Percentiles rank a stretch among this genome's conserved stretches.
Conservation (phyloP, 768 basidiomycete genomes). For the Tremella mesenterica region DNA sequence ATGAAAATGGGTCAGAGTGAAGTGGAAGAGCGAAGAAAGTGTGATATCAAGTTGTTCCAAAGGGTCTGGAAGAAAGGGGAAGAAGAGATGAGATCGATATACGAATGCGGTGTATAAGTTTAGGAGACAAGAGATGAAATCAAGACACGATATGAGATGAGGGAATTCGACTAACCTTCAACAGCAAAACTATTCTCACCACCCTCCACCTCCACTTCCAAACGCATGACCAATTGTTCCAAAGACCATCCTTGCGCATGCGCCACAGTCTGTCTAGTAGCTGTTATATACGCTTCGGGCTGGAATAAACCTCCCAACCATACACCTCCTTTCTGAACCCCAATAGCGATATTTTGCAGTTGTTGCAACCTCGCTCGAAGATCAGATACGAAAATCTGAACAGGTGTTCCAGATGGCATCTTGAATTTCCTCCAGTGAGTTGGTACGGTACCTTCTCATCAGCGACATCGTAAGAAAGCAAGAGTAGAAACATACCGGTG, state of each 20-base stretch:
- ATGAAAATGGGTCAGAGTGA: no score
- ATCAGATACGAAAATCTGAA: constrained; percentile 77
- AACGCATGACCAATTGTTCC: constrained; percentile 69
- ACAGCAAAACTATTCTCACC: constrained; percentile 73
- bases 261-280: constrained; percentile 89
- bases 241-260: constrained; percentile 86
- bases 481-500: constrained; percentile 56
- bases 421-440: constrained; percentile 83
- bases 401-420: constrained; percentile 68
- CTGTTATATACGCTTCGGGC: constrained; percentile 93
- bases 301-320: constrained; percentile 93
- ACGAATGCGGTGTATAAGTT: neutral
- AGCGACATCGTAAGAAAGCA: constrained; percentile 11
- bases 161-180: constrained; percentile 57
- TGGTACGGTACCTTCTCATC: constrained; percentile 69
- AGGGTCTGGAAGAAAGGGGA: no score
- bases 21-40: no score
- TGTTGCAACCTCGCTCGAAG: constrained; percentile 72
- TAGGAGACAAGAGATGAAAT: neutral
- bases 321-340: constrained; percentile 44
- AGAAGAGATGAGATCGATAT: constrained; percentile 1
- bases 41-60: no score
- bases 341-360: constrained; percentile 59
- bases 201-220: constrained; percentile 73
- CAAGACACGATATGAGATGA: no score